Evolutionary conservation across 1,139 yeast species (phyloP).

Genomic region (Hansenula sp.): DNA sequence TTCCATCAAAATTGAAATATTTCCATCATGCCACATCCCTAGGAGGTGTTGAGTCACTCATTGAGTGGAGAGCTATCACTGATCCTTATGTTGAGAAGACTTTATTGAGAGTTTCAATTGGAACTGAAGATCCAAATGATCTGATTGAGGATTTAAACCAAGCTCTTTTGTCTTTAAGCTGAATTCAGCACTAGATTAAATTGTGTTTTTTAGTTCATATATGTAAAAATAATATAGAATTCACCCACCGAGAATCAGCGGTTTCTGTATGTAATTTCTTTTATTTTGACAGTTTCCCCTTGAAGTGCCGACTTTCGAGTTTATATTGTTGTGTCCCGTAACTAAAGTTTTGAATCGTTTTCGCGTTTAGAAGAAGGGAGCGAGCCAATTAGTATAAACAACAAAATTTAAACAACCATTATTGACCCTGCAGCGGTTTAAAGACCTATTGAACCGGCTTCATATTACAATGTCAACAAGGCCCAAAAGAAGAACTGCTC

Average conservation of each 20-base stretch:
- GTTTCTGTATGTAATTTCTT: too few relatives aligned
- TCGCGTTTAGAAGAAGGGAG: not conserved
- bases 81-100: slow-evolving; percentile 54
- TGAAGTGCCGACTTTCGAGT: too few relatives aligned
- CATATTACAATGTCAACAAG: too few relatives aligned
- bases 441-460: too few relatives aligned
- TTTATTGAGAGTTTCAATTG: slow-evolving; percentile 71
- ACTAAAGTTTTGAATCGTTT: not conserved
- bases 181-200: too few relatives aligned
- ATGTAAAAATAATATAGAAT: too few relatives aligned
- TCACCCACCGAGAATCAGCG: too few relatives aligned
- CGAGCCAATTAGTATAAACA: not conserved
- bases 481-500: too few relatives aligned
- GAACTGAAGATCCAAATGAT: slow-evolving; percentile 73
- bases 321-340: not conserved
- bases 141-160: slow-evolving; percentile 59
- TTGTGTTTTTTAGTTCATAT: too few relatives aligned
- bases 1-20: slow-evolving; percentile 65
- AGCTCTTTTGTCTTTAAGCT: slow-evolving; percentile 32
- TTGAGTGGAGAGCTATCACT: slow-evolving; percentile 86
- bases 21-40: slow-evolving; percentile 90
- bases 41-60: slow-evolving; percentile 90
- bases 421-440: too few relatives aligned
- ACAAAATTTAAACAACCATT: not conserved
- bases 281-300: too few relatives aligned